These are phyloP conservation scores for Pichia sp. DNA, from an alignment of 1,139 yeast genomes.

Conservation along the genomic window DNA sequence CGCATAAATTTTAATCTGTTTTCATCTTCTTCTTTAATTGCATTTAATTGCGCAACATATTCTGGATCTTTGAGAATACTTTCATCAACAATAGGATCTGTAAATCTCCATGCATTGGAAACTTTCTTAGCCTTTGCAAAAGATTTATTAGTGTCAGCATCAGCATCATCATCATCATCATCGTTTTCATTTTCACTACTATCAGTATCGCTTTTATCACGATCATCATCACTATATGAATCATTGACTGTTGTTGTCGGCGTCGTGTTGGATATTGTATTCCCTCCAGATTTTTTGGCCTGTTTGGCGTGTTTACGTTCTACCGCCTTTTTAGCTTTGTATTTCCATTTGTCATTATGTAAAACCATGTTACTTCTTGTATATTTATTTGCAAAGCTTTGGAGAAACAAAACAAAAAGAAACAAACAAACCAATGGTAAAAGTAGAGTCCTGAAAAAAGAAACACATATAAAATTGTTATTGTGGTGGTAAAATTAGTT, in stretches of 20 bases:
- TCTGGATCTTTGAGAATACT: slow-evolving; percentile 20
- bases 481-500: too few species aligned
- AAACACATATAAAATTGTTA: too few species aligned
- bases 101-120: slow-evolving; percentile 24
- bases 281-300: neutral
- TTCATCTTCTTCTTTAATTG: slow-evolving; percentile 12
- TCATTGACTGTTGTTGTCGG: neutral
- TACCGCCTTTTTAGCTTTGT: slow-evolving; percentile 28
- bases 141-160: slow-evolving; percentile 3
- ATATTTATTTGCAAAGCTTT: too few species aligned
- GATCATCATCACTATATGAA: neutral
- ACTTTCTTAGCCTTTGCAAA: slow-evolving; percentile 1
- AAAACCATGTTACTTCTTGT: slow-evolving; percentile 25
- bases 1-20: slow-evolving; percentile 13
- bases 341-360: slow-evolving; percentile 33
- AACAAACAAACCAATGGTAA: too few species aligned
- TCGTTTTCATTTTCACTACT: slow-evolving; percentile 1
- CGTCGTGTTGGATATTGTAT: neutral
- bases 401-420: too few species aligned
- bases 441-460: too few species aligned
- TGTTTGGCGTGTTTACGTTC: slow-evolving; percentile 26
- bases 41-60: slow-evolving; percentile 20
- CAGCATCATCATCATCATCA: neutral
- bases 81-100: slow-evolving; percentile 16
- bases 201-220: slow-evolving; percentile 3